Conservation (phyloP, 306 rosid species). For the Vachellia pachyceras region DNA sequence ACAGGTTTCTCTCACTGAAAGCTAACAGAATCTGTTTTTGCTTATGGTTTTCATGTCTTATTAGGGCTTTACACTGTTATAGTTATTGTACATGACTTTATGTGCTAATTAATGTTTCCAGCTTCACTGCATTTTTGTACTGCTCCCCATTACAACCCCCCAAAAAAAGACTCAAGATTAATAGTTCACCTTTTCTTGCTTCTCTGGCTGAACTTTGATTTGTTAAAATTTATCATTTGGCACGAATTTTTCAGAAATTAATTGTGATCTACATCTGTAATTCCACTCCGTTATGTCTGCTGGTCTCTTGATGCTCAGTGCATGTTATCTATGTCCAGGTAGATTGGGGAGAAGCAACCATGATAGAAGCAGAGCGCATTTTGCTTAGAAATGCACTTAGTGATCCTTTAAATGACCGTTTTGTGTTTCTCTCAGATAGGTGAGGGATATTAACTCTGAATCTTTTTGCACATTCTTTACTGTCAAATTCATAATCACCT, state of each 20-base stretch:
- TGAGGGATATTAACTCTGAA: constrained; percentile 46
- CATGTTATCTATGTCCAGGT: constrained; percentile 66
- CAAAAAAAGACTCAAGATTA: background rate
- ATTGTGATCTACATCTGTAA: constrained; percentile 3
- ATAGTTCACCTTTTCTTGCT: background rate
- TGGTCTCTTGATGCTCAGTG: constrained; percentile 39
- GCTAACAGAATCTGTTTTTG: background rate
- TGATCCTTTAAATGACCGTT: constrained; percentile 86
- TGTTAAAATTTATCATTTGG: constrained; percentile 6
- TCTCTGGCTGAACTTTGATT: constrained; percentile 22
- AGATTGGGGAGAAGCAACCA: constrained; percentile 98
- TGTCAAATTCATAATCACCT: no score
- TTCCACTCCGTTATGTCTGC: background rate
- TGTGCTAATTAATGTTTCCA: background rate
- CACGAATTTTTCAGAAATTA: constrained; percentile 6
- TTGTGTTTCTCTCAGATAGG: constrained; percentile 97
- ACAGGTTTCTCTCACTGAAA: constrained; percentile 65
- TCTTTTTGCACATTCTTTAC: constrained; percentile 16
- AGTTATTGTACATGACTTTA: background rate
- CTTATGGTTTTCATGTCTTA: background rate
- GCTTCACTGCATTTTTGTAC: background rate
- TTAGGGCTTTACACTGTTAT: constrained; percentile 1
- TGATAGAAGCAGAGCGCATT: constrained; percentile 93
- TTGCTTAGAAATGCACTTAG: constrained; percentile 81
- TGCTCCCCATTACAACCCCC: background rate